phyloP scores from a whole-genome alignment of 257 asterid species.

The Rhazya stricta region DNA sequence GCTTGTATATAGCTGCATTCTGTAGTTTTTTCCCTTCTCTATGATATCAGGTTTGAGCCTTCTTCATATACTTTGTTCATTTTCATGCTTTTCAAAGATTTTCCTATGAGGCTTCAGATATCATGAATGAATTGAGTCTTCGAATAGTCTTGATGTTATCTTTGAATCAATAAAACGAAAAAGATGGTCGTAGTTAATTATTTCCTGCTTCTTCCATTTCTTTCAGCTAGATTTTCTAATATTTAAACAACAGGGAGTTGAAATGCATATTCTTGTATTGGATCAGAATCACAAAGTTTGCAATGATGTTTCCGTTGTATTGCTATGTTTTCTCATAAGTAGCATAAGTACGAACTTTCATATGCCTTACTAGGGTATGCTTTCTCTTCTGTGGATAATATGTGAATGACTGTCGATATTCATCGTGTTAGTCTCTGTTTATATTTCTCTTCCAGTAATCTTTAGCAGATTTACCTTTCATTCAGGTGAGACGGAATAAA shows the following conservation, averaged over 20 bases:
- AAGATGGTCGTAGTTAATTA: neutral
- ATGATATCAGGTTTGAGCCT: neutral
- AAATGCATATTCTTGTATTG: neutral
- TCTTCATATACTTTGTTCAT: slow-evolving; percentile 2
- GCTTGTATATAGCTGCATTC: slow-evolving; percentile 9
- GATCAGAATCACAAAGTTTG: neutral
- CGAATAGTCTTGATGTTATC: neutral
- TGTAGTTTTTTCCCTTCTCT: slow-evolving; percentile 2
- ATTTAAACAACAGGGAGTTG: neutral
- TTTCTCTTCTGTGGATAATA: neutral
- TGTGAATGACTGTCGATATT: neutral
- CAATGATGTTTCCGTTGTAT: neutral
- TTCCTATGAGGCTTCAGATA: neutral
- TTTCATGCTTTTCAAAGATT: neutral
- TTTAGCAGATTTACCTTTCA: neutral
- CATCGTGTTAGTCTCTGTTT: neutral
- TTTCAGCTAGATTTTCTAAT: neutral
- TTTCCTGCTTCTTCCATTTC: neutral
- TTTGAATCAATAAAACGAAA: slow-evolving; percentile 1
- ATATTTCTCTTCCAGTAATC: neutral
- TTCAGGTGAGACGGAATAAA: neutral
- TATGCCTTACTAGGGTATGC: neutral
- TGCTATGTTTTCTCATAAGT: neutral
- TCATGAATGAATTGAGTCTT: neutral
- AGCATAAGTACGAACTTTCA: neutral